Conservation (phyloP, 306 rosid species). For the Prunus dulcis region DNA sequence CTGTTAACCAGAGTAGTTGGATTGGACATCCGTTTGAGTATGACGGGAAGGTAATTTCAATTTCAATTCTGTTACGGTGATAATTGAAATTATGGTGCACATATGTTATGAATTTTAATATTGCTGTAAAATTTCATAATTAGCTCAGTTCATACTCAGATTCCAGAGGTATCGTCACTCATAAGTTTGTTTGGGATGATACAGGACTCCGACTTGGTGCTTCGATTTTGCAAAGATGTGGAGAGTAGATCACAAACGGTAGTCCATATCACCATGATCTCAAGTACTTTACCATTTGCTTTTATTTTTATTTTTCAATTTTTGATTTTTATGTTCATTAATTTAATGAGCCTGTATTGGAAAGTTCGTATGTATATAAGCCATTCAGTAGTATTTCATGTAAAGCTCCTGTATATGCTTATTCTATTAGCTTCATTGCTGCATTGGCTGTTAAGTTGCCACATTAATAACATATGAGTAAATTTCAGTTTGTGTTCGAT, state of each 20-base stretch:
- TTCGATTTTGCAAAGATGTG: conserved; percentile 92
- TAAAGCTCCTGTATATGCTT: background rate
- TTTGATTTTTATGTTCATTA: background rate
- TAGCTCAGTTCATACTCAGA: background rate
- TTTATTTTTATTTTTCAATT: background rate
- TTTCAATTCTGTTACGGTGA: background rate
- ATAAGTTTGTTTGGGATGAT: conserved; percentile 18
- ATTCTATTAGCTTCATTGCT: background rate
- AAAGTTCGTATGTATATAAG: background rate
- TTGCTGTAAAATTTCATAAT: background rate
- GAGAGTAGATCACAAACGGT: conserved; percentile 88
- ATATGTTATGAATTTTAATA: background rate
- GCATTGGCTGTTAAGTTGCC: background rate
- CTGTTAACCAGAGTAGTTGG: conserved; percentile 66
- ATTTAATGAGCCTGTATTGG: background rate
- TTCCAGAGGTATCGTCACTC: background rate
- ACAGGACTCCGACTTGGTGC: conserved; percentile 74
- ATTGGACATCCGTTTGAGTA: conserved; percentile 64
- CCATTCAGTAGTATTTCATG: background rate
- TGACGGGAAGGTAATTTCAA: conserved; percentile 59
- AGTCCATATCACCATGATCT: conserved; percentile 33
- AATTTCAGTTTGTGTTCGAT: background rate
- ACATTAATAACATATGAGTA: background rate
- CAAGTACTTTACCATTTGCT: conserved; percentile 14
- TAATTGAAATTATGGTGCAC: background rate